Evolutionary conservation across 2,329 filamentous ascomycete genomes (phyloP), one percentile per base, ranked within the genome.

Genomic region (Zasmidium cellare): DNA sequence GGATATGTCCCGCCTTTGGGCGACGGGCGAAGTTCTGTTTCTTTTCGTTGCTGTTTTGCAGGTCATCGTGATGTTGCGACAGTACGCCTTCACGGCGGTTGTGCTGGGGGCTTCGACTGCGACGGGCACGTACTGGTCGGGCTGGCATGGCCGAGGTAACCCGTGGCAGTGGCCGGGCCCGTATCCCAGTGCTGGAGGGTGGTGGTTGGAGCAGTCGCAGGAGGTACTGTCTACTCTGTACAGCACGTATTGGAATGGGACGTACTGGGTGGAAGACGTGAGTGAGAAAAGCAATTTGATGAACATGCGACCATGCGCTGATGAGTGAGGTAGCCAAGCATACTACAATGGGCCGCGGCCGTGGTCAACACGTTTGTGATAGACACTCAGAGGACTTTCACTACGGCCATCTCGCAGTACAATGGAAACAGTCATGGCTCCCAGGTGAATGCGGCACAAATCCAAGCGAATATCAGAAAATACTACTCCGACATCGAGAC

Each of bases 311-410:
- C 47, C 24, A 28, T 20, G 16, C 11, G 44, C 18, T 20, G 48
- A 51, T 16, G 14, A 18, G 12, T 51, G n/a, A n/a, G 12, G 22
- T 24, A 60, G 67, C 65, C 67, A 1, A 56, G 46, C 3, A 65
- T 64, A 6, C 59, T 69, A 22, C 67, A 72, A 56, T 72, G 70
- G 70, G 65, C 66, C 1, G 64, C 65, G 9, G 70, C 70, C 16
- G 53, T 71, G 45, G 54, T 70, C 5, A 60, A 67, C 44, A 71
- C 68, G 3, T 59, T 71, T 28, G 48, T 70, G 19, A 54, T 58
- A 38, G 54, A 65, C 16, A 63, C 65, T 11, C 61, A 64, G 23
- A 55, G 57, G 24, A 65, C 65, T 14, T 61, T 69, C 23, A 63
- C 56, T 2, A 51, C 62, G 31, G 51, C 61, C 1, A 51, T 68